Percentiles rank a stretch among this genome's conserved stretches.
phyloP scores from a whole-genome alignment of 2,329 filamentous ascomycete species.

The Beauveria medogensis region DNA sequence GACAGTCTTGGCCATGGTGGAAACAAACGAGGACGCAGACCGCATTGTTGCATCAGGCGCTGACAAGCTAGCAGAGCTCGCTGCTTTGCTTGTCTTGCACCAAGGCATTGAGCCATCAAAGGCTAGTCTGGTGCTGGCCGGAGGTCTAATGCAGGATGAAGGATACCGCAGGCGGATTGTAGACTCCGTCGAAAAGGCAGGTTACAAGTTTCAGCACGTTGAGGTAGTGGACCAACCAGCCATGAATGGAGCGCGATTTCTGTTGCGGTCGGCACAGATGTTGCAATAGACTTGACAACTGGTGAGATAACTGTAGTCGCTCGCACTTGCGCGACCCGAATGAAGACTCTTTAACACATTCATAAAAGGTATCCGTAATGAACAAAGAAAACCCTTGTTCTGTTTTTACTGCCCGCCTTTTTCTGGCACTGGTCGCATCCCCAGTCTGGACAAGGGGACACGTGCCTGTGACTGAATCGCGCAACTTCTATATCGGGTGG shows the following conservation, averaged over 20 bases:
- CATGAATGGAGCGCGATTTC: conserved; percentile 12
- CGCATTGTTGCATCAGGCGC: conserved; percentile 15
- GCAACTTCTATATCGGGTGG: conserved; percentile 6
- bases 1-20: conserved; percentile 14
- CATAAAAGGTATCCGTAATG: not conserved
- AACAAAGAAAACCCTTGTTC: not conserved
- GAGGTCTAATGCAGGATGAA: conserved; percentile 17
- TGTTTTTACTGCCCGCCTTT: not conserved
- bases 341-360: not conserved
- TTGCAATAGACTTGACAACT: not conserved
- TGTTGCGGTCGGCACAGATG: not conserved
- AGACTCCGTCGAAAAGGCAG: conserved; percentile 7
- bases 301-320: not conserved
- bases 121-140: conserved; percentile 16
- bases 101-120: conserved; percentile 13
- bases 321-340: not conserved
- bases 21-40: conserved; percentile 13
- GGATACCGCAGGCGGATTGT: conserved; percentile 11
- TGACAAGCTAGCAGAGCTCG: conserved; percentile 14
- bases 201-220: conserved; percentile 13
- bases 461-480: not conserved
- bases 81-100: conserved; percentile 10
- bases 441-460: not conserved
- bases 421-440: not conserved
- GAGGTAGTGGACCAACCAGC: conserved; percentile 14